Base-by-base conservation (phyloP, 2,329 filamentous ascomycete species). In the Penicillium sp. region DNA sequence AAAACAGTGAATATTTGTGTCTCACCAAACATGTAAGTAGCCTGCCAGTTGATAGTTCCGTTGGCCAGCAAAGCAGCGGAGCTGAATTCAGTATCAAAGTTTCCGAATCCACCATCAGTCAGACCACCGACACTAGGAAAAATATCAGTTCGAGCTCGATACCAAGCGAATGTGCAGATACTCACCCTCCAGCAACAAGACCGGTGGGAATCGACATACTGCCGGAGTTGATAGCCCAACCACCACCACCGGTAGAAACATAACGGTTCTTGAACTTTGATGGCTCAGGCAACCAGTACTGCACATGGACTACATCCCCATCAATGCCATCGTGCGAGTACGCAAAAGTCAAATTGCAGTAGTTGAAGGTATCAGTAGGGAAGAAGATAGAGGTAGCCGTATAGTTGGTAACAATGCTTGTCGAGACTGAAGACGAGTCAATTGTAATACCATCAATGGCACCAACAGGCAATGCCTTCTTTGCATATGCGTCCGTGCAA, bases 71-170 rank as follows among this genome's bases (percentile, higher is more conserved):
- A 68, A 56, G 75, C 71, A 3, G 67, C 73, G 2, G 56, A 64
- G 53, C 79, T 74, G 29, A 70, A 76, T 26, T 74, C 66, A 22
- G 69, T 76, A 46, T 70, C 63, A 63, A 82, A 82, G 24, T 71
- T 69, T 27, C 80, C 80, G 60, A 82, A 83, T 1, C 82, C 81
- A 14, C 78, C 81, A 56, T 82, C 78, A 0, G 81, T 83, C 26
- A 74, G 67, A 26, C 80, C 80, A 7, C 77, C 73, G 2, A 77
- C 79, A 41, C 79, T 80, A 2, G 6, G 24, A 26, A 24, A 37
- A 10, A 0, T 1, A 26, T 37, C 24, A 37, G 47, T 21, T 1
- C 8, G 26, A 37, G 33, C 31, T 35, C 21, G 16, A 27, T 5
- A 4, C 10, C 10, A 31, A 33, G 5, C 1, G 21, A 22, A 21